These are phyloP conservation scores for Cercospora zeae-maydis DNA, from an alignment of 2,329 filamentous ascomycete species.

Conservation along the genomic window DNA sequence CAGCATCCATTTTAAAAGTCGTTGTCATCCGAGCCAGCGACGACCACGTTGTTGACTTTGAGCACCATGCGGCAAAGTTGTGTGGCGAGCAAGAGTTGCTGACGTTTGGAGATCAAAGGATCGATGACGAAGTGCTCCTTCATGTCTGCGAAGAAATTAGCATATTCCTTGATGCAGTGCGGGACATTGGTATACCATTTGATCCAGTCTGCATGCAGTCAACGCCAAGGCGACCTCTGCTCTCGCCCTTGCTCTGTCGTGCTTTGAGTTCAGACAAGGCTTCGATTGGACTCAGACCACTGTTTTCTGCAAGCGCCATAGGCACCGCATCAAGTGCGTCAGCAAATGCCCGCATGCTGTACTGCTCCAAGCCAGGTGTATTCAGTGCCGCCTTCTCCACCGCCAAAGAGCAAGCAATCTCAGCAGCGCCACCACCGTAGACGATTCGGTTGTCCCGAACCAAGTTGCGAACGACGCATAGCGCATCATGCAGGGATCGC, in stretches of 20 bases:
- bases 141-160: conserved; percentile 64
- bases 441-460: conserved; percentile 96
- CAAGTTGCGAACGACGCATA: conserved; percentile 95
- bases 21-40: conserved; percentile 79
- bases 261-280: conserved; percentile 94
- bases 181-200: conserved; percentile 58
- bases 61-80: conserved; percentile 98
- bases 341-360: conserved; percentile 96
- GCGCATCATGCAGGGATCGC: conserved; percentile 91
- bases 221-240: conserved; percentile 75
- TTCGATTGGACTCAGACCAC: conserved; percentile 90
- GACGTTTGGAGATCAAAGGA: conserved; percentile 94
- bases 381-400: conserved; percentile 88
- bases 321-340: conserved; percentile 91
- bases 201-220: conserved; percentile 96
- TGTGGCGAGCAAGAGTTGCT: conserved; percentile 92
- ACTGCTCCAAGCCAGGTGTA: conserved; percentile 96
- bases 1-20: conserved; percentile 59
- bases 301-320: conserved; percentile 97
- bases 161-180: not conserved
- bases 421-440: conserved; percentile 92
- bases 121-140: conserved; percentile 97
- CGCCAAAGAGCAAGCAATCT: conserved; percentile 93
- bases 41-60: conserved; percentile 94
- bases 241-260: conserved; percentile 80